Evolutionary conservation across 225 moss, liverwort and hornwort species (phyloP).

Genomic region (Physcomitrium patens): DNA sequence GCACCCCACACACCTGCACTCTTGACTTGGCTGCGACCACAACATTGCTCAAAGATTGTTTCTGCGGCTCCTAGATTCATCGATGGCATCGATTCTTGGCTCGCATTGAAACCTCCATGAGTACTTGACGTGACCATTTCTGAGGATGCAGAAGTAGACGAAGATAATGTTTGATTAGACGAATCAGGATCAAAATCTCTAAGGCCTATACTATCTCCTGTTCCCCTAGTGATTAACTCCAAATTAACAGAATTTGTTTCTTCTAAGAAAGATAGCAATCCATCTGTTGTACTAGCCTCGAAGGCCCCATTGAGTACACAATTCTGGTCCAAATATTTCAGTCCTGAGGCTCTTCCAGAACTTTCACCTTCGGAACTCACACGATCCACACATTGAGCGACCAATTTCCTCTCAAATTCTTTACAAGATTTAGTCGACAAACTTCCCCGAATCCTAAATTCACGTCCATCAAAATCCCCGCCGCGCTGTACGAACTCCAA

Average conservation of each 20-base stretch:
- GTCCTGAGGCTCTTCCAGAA: not conserved
- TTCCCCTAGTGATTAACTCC: slow-evolving; percentile 1
- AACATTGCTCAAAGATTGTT: not conserved
- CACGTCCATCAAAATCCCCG: not conserved
- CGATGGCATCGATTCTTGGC: slow-evolving; percentile 2
- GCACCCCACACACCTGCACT: slow-evolving; percentile 14
- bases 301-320: not conserved
- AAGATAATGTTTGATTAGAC: not conserved
- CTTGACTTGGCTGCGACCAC: slow-evolving; percentile 15
- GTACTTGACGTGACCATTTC: not conserved
- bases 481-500: slow-evolving; percentile 30
- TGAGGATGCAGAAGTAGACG: not conserved
- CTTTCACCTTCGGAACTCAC: not conserved
- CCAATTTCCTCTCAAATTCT: slow-evolving; percentile 25
- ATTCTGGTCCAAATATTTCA: slow-evolving; percentile 5
- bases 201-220: not conserved
- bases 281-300: not conserved
- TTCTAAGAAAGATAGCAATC: not conserved
- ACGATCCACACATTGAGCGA: slow-evolving; percentile 20
- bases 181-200: not conserved
- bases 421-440: slow-evolving; percentile 44
- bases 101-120: not conserved
- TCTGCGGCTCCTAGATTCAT: slow-evolving; percentile 16
- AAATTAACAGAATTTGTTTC: not conserved
- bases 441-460: slow-evolving; percentile 31